Evolutionary conservation across 257 asterid genomes (phyloP), one percentile per base, ranked within the genome.

Genomic region (Scutellaria barbata): DNA sequence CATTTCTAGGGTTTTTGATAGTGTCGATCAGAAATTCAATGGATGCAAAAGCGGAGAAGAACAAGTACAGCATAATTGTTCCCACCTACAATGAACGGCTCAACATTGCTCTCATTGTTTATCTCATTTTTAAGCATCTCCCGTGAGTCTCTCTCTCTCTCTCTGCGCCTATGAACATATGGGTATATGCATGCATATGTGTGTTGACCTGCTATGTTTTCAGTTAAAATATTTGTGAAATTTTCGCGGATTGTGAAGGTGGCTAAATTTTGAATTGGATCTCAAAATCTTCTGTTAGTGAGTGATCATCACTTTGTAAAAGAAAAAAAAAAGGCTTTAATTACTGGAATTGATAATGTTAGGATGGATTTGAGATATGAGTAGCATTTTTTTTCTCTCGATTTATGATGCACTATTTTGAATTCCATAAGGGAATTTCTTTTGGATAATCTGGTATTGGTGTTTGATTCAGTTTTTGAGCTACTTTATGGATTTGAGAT

Each of bases 71-170:
- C 77, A 87, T 95, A 82, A 92, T 95, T 39, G 76, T 95, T 37
- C 99, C 99, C 1, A 95, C 98, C 54, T 95, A 91, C 88, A 95
- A 95, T 45, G 99, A 95, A 79, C 95, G 99, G 72, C 98, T 92
- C 85, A 95, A 95, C 82, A 87, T 95, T 63, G 96, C 99, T 68
- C 93, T 92, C 68, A 74, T 91, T 68, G 75, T 87, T 79, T 95
- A 86, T 84, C 99, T 95, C 72, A 74, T 92, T 63, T 89, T 92
- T 87, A 95, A 95, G 85, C 99, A 95, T 81, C 89, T 95, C 52
- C 43, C 55, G 92, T 86, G 41, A 83, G 90, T 82, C 53, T 58
- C 10, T 52, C 68, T 74, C 78, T 73, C 73, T 59, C 57, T 71
- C 77, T 64, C 47, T 18, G 40, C 41, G 41, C 25, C 0, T 39